phyloP scores from a whole-genome alignment of 2,329 filamentous ascomycete genomes.

The Neofusicoccum kwambonambiense region DNA sequence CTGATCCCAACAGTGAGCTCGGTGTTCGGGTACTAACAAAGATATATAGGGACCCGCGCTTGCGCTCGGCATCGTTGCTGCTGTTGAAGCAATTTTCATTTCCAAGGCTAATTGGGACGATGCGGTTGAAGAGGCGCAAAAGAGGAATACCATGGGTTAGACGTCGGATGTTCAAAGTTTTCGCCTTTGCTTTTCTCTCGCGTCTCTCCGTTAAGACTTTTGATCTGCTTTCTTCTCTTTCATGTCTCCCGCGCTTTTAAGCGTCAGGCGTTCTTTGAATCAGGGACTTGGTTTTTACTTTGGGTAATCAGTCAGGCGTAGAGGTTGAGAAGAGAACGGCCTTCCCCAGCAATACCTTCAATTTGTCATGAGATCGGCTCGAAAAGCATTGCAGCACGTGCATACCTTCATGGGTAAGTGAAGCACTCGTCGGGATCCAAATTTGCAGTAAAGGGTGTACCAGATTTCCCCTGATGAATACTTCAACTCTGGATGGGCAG shows the following conservation, averaged over 20 bases:
- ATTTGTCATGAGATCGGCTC: too few species aligned
- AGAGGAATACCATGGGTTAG: constrained; percentile 51
- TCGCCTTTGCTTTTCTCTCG: neutral
- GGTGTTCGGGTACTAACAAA: neutral
- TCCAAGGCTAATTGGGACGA: constrained; percentile 55
- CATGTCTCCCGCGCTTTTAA: neutral
- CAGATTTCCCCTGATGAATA: too few species aligned
- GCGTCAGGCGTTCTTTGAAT: neutral
- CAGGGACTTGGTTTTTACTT: neutral
- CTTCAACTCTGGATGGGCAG: too few species aligned
- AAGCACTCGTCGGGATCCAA: too few species aligned
- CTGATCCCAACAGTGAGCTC: neutral
- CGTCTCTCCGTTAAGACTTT: neutral
- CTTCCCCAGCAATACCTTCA: too few species aligned
- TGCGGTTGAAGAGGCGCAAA: constrained; percentile 60
- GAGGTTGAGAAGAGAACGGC: neutral
- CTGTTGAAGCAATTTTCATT: constrained; percentile 59
- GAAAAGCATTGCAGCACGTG: too few species aligned
- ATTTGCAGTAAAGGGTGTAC: too few species aligned
- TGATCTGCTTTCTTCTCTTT: neutral
- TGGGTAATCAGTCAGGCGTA: neutral
- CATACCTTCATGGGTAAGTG: too few species aligned
- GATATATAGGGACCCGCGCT: constrained; percentile 49
- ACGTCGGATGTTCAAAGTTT: neutral
- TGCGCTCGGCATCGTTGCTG: constrained; percentile 62